Percentiles rank a stretch among this genome's conserved stretches.
These are phyloP conservation scores for Macrocybe gigantea DNA, from an alignment of 768 basidiomycete species.

Conservation along the genomic window DNA sequence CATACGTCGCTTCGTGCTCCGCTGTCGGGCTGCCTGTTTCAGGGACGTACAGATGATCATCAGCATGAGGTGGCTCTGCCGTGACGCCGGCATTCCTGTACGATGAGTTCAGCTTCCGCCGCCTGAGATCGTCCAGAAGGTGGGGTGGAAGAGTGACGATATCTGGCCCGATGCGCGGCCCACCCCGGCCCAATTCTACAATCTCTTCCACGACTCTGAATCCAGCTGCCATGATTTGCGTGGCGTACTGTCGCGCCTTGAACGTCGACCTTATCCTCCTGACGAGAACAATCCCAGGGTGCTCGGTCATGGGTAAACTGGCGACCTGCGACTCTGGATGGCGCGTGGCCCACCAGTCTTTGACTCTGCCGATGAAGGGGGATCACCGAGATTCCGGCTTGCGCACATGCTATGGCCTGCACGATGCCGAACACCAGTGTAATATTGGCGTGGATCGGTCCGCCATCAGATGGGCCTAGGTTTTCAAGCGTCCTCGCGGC, in stretches of 20 bases:
- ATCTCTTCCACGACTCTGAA: constrained; percentile 27
- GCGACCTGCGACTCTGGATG: constrained; percentile 7
- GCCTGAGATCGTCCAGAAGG: constrained; percentile 20
- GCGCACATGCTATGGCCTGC: constrained; percentile 30
- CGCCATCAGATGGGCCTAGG: neutral
- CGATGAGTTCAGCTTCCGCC: constrained; percentile 3
- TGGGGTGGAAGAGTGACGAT: constrained; percentile 28
- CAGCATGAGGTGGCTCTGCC: neutral
- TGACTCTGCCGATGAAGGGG: constrained; percentile 32
- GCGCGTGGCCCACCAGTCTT: constrained; percentile 29
- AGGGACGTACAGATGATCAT: constrained; percentile 7
- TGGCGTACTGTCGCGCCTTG: constrained; percentile 14
- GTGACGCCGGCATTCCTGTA: neutral
- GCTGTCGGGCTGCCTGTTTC: constrained; percentile 3
- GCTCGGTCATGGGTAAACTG: constrained; percentile 14
- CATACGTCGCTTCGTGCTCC: constrained; percentile 14
- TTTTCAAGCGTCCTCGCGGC: constrained; percentile 24
- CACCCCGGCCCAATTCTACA: constrained; percentile 20
- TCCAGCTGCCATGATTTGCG: constrained; percentile 29
- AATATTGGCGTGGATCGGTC: constrained; percentile 27
- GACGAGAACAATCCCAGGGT: constrained; percentile 26
- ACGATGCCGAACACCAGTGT: constrained; percentile 28
- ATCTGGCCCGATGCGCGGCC: constrained; percentile 21
- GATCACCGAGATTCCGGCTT: constrained; percentile 26
- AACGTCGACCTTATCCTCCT: constrained; percentile 21